Evolutionary conservation across 192 early-diverging fungal species (phyloP), one percentile per base, ranked within the genome.

Genomic region (Umbelopsis sp.): DNA sequence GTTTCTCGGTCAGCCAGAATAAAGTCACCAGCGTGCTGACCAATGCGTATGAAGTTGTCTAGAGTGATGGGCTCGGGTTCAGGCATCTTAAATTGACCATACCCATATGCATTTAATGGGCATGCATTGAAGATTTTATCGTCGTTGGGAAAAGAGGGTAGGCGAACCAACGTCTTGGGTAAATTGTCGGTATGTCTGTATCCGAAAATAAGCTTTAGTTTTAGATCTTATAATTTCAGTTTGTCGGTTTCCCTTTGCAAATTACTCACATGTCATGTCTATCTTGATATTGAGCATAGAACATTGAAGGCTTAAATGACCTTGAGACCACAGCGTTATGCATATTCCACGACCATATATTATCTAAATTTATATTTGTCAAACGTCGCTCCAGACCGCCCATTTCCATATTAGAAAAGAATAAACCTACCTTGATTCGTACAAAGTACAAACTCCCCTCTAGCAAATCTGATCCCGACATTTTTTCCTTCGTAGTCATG

Each of bases 401-500:
- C 6, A 41, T 50, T 41, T 0, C 37, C 37, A 41, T 41, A 41
- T 10, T 41, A 10, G 37, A 41, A 41, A 1, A 25, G 5, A 1
- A 41, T 41, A 33, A 49, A 46, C 30, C 52, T 70, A 75, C 74
- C 71, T 69, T 73, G 76, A 68, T 72, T 77, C 30, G 71, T 77
- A 49, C 71, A 73, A 12, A 72, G 44, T 51, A 77, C 52, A 73
- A 77, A 77, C 71, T 72, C 70, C 22, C 76, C 76, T 35, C 76
- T 27, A 15, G 76, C 76, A 70, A 69, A 69, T 23, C 71, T 37
- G 46, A 77, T 77, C 4, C 71, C 76, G n/a, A 77, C 44, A 46
- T 77, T 77, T 49, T 72, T 77, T 23, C 71, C 76, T 53, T 77
- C 76, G 49, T 49, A 77, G 47, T 77, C 76, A 64, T 72, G 66